Percentiles rank a stretch among this genome's conserved stretches.
phyloP scores from a whole-genome alignment of 1,284 basidiomycete species.

The Inonotus hispidus region DNA sequence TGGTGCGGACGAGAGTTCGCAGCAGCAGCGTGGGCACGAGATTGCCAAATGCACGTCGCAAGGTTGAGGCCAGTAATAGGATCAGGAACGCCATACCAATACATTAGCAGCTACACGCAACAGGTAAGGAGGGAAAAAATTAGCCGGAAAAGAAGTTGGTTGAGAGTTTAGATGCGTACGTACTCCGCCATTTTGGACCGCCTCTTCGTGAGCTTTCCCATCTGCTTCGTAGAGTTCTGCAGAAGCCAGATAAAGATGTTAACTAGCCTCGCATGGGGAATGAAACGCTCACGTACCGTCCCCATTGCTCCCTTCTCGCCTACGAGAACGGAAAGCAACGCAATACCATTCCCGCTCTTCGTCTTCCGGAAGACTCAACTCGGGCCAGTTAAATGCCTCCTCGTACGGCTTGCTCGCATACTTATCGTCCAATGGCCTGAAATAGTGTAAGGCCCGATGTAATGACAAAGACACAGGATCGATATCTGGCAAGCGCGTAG shows the following conservation, averaged over 20 bases:
- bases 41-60: slow-evolving; percentile 95
- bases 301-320: slow-evolving; percentile 65
- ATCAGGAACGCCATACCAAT: slow-evolving; percentile 90
- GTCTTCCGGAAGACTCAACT: slow-evolving; percentile 58
- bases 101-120: slow-evolving; percentile 59
- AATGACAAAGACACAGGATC: slow-evolving; percentile 79
- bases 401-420: slow-evolving; percentile 66
- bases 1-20: slow-evolving; percentile 80
- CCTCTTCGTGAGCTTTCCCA: slow-evolving; percentile 83
- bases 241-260: slow-evolving; percentile 2
- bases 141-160: slow-evolving; percentile 8
- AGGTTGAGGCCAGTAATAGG: slow-evolving; percentile 73
- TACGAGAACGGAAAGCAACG: slow-evolving; percentile 81
- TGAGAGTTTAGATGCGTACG: slow-evolving; percentile 22
- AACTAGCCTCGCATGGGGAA: neutral
- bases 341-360: slow-evolving; percentile 86
- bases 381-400: slow-evolving; percentile 84
- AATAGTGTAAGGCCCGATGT: slow-evolving; percentile 78
- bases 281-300: slow-evolving; percentile 41
- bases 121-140: slow-evolving; percentile 8
- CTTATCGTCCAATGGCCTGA: slow-evolving; percentile 53
- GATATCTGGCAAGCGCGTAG: slow-evolving; percentile 75
- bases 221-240: slow-evolving; percentile 83
- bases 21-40: slow-evolving; percentile 71
- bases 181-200: slow-evolving; percentile 79